A percentile compares a stretch with the other conserved stretches of the same genome.
phyloP scores from a whole-genome alignment of 2,329 filamentous ascomycete species.

The Plenodomus tracheiphilus region DNA sequence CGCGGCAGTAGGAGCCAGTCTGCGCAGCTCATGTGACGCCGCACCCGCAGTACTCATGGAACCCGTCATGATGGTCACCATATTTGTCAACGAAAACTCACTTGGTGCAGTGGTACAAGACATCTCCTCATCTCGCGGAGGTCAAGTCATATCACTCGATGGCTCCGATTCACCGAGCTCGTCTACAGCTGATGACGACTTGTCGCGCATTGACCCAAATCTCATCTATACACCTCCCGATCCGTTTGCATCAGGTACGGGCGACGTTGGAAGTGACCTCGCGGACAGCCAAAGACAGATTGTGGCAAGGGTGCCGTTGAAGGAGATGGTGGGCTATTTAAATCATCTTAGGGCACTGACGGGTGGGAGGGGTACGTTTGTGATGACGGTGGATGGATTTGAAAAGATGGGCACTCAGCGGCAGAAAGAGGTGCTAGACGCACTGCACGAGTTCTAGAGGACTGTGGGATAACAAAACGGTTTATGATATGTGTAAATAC shows the following conservation, averaged over 20 bases:
- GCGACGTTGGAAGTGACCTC: constrained; percentile 17
- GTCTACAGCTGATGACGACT: constrained; percentile 28
- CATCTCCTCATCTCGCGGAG: constrained; percentile 72
- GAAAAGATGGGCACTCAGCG: constrained; percentile 66
- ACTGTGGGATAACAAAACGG: background rate
- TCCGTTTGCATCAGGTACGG: constrained; percentile 63
- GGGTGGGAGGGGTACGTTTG: constrained; percentile 76
- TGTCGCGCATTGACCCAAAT: constrained; percentile 64
- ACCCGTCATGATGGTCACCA: constrained; percentile 88
- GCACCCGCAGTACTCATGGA: constrained; percentile 74
- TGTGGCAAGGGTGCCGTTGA: constrained; percentile 84
- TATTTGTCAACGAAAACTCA: constrained; percentile 79
- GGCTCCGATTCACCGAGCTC: constrained; percentile 15
- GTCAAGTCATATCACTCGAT: constrained; percentile 72
- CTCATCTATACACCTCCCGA: constrained; percentile 88
- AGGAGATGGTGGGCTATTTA: constrained; percentile 95
- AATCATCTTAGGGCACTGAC: constrained; percentile 88
- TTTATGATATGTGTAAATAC: background rate
- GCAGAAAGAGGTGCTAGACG: constrained; percentile 58
- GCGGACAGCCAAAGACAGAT: constrained; percentile 59
- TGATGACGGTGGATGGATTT: constrained; percentile 74
- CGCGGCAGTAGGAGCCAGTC: constrained; percentile 65
- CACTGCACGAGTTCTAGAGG: constrained; percentile 31
- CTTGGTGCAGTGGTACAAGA: constrained; percentile 84
- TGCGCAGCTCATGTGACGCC: constrained; percentile 63